A percentile compares a stretch with the other conserved stretches of the same genome.
These are phyloP conservation scores for Fusarium circinatum DNA, from an alignment of 2,329 filamentous ascomycete genomes.

Conservation along the genomic window DNA sequence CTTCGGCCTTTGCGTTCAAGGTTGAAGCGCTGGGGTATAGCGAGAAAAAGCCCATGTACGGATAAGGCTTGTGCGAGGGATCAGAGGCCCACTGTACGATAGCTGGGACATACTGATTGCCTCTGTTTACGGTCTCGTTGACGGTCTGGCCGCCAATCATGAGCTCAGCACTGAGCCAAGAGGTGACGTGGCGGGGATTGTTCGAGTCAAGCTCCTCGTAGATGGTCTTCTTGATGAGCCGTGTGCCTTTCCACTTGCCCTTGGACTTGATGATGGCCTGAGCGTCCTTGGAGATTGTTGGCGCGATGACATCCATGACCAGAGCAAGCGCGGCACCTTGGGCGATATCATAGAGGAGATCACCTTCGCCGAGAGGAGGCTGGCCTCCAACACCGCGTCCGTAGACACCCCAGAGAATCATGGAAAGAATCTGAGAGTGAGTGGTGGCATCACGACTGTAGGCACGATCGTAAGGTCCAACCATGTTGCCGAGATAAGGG, in stretches of 20 bases:
- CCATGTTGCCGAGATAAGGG: slow-evolving; percentile 37
- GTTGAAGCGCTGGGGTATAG: slow-evolving; percentile 9
- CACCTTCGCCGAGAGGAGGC: slow-evolving; percentile 1
- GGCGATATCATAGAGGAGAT: slow-evolving; percentile 5
- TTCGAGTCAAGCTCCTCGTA: slow-evolving; percentile 48
- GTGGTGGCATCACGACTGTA: slow-evolving; percentile 40
- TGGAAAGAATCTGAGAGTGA: slow-evolving; percentile 15
- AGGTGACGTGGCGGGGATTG: slow-evolving; percentile 47
- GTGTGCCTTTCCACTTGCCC: slow-evolving; percentile 48
- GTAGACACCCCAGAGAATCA: slow-evolving; percentile 14
- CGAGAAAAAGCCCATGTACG: slow-evolving; percentile 11
- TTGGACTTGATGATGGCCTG: slow-evolving; percentile 46
- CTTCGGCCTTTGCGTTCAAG: background rate
- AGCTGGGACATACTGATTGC: slow-evolving; percentile 48
- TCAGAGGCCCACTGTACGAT: slow-evolving; percentile 12
- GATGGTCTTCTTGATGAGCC: slow-evolving; percentile 50
- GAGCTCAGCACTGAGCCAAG: slow-evolving; percentile 54
- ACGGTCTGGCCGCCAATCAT: slow-evolving; percentile 56
- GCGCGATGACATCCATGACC: slow-evolving; percentile 49
- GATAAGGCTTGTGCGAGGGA: slow-evolving; percentile 3
- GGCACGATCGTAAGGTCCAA: slow-evolving; percentile 37
- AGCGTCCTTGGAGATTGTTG: slow-evolving; percentile 49
- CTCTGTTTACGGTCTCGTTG: slow-evolving; percentile 50
- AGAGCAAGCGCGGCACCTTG: slow-evolving; percentile 4
- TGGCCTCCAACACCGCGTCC: slow-evolving; percentile 4